Evolutionary conservation across 805 yeast species (phyloP), one percentile per base, ranked within the genome.

Genomic region (Wickerhamiella azyma): DNA sequence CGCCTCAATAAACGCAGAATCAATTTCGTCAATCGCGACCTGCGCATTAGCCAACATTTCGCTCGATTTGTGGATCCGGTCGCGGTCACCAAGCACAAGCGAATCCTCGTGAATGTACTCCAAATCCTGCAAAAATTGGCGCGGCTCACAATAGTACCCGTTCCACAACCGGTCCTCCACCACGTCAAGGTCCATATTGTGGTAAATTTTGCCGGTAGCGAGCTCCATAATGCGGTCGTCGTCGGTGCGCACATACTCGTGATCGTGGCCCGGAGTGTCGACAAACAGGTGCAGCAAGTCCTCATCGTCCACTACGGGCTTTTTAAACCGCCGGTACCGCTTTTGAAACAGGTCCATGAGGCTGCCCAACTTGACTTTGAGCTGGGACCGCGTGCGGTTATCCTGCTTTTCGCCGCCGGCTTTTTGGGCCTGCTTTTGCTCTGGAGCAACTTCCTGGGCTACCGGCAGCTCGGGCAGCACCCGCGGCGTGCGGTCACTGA

Each of bases 1-100:
- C 38, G 85, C 85, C 37, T 73, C 72, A 19, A 81, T 58, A 47
- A 92, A 79, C 32, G 76, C 82, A 1, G 89, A 80, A 42, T 69
- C 74, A 53, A 88, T 77, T 52, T 92, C 99, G 55, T 92, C 98
- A 45, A 92, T 73, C 5, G 94, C 94, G 59, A 92, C 94, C 61
- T 86, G 95, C 0, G 95, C 94, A 64, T 92, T 88, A 10, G 96
- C 94, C 59, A 75, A 75, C 97, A 92, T 88, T 61, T 92, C 98
- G 47, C 89, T 82, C 0, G 97, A 95, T 54, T 73, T 73, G 36
- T 74, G 69, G 5, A 81, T 67, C 45, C 95, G 70, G 48, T 92
- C 98, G 38, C 97, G 71, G 53, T 89, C 97, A 0, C 84, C 85
- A 2, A 72, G 64, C 0, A 78, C 75, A 29, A 72, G 69, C 0